A percentile compares a stretch with the other conserved stretches of the same genome.
These are phyloP conservation scores for Caryopteris hybrid DNA, from an alignment of 305 asterid genomes.

Conservation along the genomic window DNA sequence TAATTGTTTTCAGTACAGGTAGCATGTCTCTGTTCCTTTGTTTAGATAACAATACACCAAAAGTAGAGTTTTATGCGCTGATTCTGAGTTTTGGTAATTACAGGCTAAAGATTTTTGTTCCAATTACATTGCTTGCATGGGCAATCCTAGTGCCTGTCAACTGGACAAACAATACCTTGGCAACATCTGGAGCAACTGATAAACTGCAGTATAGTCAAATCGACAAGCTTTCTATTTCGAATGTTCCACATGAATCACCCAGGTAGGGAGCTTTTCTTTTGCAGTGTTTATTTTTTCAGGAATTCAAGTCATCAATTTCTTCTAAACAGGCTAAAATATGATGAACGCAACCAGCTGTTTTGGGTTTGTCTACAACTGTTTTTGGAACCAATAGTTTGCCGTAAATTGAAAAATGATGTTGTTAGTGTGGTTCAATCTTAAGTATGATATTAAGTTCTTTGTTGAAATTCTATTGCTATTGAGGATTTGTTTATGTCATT, in stretches of 20 bases:
- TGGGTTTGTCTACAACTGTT: not conserved
- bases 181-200: slow-evolving; percentile 20
- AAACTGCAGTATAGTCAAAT: slow-evolving; percentile 47
- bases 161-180: slow-evolving; percentile 85
- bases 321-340: not conserved
- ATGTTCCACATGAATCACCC: slow-evolving; percentile 67
- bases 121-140: slow-evolving; percentile 75
- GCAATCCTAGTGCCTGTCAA: slow-evolving; percentile 90
- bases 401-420: not conserved
- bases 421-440: not conserved
- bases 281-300: not conserved
- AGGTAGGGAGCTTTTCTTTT: slow-evolving; percentile 42
- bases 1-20: not conserved
- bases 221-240: slow-evolving; percentile 95
- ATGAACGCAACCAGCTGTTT: not conserved
- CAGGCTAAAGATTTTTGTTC: slow-evolving; percentile 93
- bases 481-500: not conserved
- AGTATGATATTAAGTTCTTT: not conserved
- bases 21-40: not conserved
- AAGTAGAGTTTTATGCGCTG: slow-evolving; percentile 6
- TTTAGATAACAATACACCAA: not conserved
- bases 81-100: slow-evolving; percentile 22
- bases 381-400: not conserved
- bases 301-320: not conserved
- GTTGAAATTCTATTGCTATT: not conserved